Evolutionary conservation across 2,329 filamentous ascomycete species (phyloP).

Genomic region (Grosmannia huntii): DNA sequence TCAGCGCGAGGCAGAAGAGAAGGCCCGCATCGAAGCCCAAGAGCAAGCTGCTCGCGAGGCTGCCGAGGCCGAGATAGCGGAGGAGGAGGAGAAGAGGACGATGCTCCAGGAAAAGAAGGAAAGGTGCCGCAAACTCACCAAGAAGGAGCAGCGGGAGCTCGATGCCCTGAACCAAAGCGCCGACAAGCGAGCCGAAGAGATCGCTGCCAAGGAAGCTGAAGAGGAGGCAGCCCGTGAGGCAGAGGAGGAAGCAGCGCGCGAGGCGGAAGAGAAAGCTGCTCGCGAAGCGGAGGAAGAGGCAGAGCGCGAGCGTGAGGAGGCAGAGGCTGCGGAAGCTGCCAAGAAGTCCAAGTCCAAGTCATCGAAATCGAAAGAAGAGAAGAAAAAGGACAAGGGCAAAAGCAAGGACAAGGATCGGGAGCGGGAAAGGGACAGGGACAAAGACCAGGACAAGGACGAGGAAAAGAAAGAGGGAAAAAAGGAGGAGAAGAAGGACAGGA

Average conservation of each 20-base stretch:
- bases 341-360: conserved; percentile 30
- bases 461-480: conserved; percentile 7
- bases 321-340: conserved; percentile 12
- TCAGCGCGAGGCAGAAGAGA: conserved; percentile 12
- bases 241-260: conserved; percentile 17
- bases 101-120: conserved; percentile 18
- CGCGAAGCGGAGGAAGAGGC: conserved; percentile 18
- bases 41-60: conserved; percentile 17
- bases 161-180: conserved; percentile 22
- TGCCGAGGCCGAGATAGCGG: conserved; percentile 24
- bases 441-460: conserved; percentile 6
- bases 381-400: conserved; percentile 4
- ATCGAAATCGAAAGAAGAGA: conserved; percentile 16
- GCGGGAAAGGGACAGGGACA: neutral
- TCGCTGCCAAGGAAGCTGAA: conserved; percentile 15
- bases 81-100: conserved; percentile 23
- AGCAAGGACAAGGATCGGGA: conserved; percentile 3
- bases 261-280: conserved; percentile 16
- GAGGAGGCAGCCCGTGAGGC: conserved; percentile 21
- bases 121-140: conserved; percentile 16
- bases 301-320: conserved; percentile 19
- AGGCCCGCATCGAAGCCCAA: conserved; percentile 10
- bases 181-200: conserved; percentile 18
- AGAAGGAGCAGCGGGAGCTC: conserved; percentile 19
- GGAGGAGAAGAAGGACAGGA: conserved; percentile 16